Percentiles rank a stretch among this genome's conserved stretches.
Evolutionary conservation across 495 filamentous ascomycete genomes (phyloP).

Genomic region (Aspergillus ellipticus): DNA sequence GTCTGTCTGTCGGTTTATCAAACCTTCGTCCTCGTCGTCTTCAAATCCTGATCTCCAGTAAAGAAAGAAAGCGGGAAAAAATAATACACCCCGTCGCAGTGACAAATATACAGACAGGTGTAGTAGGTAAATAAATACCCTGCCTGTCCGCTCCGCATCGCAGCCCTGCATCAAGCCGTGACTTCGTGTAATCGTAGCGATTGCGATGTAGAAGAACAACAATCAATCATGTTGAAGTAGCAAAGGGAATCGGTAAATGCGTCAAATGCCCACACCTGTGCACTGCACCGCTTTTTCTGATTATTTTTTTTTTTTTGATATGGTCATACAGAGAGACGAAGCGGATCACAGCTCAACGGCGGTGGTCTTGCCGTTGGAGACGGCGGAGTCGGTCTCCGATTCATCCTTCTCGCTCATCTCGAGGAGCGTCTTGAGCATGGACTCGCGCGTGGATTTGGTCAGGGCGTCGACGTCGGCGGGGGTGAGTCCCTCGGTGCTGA

Average conservation of each 20-base stretch:
- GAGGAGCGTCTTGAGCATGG: slow-evolving; percentile 76
- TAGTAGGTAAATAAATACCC: no score
- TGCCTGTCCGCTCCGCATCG: no score
- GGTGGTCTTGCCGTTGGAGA: slow-evolving; percentile 30
- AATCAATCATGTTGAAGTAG: no score
- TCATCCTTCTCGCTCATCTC: slow-evolving; percentile 47
- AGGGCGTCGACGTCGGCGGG: slow-evolving; percentile 79
- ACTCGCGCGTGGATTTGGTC: slow-evolving; percentile 62
- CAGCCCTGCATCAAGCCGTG: background rate
- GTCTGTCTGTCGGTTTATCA: no score
- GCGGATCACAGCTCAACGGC: slow-evolving; percentile 40
- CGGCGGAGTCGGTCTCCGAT: slow-evolving; percentile 17
- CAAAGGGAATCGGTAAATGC: background rate
- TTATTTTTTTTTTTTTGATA: no score
- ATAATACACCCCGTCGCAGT: no score
- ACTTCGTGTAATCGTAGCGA: background rate
- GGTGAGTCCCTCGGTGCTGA: slow-evolving; percentile 73
- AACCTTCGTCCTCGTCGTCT: no score
- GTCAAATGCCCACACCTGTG: background rate
- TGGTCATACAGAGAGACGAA: background rate
- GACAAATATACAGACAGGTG: no score
- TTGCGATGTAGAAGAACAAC: background rate
- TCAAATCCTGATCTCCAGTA: no score
- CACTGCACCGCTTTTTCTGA: background rate
- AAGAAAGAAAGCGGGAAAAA: no score